Evolutionary conservation across 129 eudicot genomes (phyloP).

Genomic region (Flaveria bidentis): DNA sequence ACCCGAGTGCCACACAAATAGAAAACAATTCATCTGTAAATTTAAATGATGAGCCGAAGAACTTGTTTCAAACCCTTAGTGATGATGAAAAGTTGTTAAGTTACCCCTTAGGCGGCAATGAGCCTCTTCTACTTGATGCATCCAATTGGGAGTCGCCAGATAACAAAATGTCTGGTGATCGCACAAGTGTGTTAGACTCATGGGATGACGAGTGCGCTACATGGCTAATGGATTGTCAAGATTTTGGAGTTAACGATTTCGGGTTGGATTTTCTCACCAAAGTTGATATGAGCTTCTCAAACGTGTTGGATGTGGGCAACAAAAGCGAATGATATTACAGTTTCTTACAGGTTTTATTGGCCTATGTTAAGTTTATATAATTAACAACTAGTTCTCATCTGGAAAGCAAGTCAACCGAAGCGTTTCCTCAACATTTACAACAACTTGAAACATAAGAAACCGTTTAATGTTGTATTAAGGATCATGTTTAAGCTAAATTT

Average conservation of each 20-base stretch:
- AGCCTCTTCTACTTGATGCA: conserved; percentile 24
- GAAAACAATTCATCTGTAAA: conserved; percentile 29
- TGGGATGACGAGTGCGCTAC: conserved; percentile 53
- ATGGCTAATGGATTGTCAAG: conserved; percentile 75
- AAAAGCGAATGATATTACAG: neutral
- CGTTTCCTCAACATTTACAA: neutral
- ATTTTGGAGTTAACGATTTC: conserved; percentile 69
- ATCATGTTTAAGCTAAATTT: neutral
- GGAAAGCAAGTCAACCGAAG: neutral
- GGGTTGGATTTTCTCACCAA: conserved; percentile 57
- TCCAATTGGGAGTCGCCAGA: conserved; percentile 46
- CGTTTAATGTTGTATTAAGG: neutral
- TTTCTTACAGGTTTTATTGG: too few species aligned
- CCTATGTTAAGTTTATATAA: neutral
- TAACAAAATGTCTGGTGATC: neutral
- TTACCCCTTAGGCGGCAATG: conserved; percentile 54
- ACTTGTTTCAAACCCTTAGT: conserved; percentile 29
- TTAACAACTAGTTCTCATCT: neutral
- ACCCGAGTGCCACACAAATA: conserved; percentile 31
- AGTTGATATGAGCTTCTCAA: conserved; percentile 34
- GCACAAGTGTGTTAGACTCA: conserved; percentile 20
- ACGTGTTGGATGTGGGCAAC: conserved; percentile 32
- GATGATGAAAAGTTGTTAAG: conserved; percentile 60
- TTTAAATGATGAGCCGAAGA: neutral
- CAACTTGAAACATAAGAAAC: neutral